Conservation (phyloP, 148 eudicot genomes). For the Rhododendron griersonianum region DNA sequence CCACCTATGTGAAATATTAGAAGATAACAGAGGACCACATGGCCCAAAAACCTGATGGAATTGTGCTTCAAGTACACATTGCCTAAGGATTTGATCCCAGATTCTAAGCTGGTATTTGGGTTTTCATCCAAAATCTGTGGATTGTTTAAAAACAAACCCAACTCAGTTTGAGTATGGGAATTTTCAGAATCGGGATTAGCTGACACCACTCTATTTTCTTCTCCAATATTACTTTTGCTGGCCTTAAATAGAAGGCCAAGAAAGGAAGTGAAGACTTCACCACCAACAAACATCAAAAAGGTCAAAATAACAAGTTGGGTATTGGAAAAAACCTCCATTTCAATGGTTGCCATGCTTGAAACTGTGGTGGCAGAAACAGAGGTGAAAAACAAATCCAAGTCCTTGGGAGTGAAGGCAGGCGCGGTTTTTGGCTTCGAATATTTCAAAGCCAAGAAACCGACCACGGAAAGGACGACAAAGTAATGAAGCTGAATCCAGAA, state of each 20-base stretch:
- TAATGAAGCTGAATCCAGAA: slow-evolving; percentile 36
- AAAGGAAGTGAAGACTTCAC: slow-evolving; percentile 60
- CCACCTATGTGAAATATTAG: slow-evolving; percentile 33
- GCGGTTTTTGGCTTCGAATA: slow-evolving; percentile 22
- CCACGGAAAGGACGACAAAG: slow-evolving; percentile 20
- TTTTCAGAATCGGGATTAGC: neutral
- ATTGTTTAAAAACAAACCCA: neutral
- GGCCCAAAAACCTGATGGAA: slow-evolving; percentile 32
- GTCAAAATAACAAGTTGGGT: slow-evolving; percentile 54
- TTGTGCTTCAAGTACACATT: slow-evolving; percentile 19
- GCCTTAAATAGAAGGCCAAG: slow-evolving; percentile 31
- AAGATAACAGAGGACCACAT: slow-evolving; percentile 37
- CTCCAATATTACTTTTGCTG: neutral
- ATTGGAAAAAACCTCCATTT: slow-evolving; percentile 65
- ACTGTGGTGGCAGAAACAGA: slow-evolving; percentile 49
- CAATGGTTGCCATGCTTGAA: slow-evolving; percentile 61
- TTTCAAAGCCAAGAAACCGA: slow-evolving; percentile 31
- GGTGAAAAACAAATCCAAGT: slow-evolving; percentile 48
- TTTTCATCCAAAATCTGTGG: neutral
- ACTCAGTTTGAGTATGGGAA: neutral
- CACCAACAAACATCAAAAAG: slow-evolving; percentile 54
- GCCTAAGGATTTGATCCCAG: neutral
- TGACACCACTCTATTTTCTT: neutral
- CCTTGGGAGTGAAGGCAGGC: slow-evolving; percentile 1
- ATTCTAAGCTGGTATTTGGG: neutral